Conservation (phyloP, 441 rosid genomes). For the Theobroma grandiflorum region DNA sequence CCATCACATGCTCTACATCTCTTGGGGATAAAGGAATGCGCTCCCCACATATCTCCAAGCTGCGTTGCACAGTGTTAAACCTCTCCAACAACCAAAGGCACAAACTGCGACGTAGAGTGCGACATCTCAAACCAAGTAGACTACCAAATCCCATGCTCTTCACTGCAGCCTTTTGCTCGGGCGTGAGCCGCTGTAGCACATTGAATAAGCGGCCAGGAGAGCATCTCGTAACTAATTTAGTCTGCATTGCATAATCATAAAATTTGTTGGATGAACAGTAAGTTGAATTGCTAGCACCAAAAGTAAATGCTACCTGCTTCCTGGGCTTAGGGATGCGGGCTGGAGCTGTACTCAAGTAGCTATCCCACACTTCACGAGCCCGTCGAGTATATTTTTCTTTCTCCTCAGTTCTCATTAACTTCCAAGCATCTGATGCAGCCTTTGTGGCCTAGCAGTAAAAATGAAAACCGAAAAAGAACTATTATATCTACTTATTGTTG, state of each 20-base stretch:
- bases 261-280: constrained; percentile 18
- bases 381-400: constrained; percentile 52
- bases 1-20: constrained; percentile 59
- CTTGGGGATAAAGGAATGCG: constrained; percentile 45
- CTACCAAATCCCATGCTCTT: constrained; percentile 59
- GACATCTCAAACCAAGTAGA: constrained; percentile 49
- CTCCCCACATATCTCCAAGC: constrained; percentile 53
- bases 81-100: constrained; percentile 62
- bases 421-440: constrained; percentile 60
- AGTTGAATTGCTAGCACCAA: neutral
- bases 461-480: neutral
- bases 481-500: constrained; percentile 9
- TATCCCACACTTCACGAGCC: constrained; percentile 60
- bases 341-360: constrained; percentile 52
- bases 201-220: constrained; percentile 59
- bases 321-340: constrained; percentile 45
- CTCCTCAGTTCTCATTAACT: constrained; percentile 55
- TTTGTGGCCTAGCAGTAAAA: constrained; percentile 49
- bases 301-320: constrained; percentile 45
- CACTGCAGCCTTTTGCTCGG: constrained; percentile 49
- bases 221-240: constrained; percentile 58
- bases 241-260: constrained; percentile 41
- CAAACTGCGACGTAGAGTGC: constrained; percentile 56
- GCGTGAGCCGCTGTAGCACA: constrained; percentile 50
- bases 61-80: constrained; percentile 41